Base-by-base conservation (phyloP, 805 yeast genomes). In the Pichia paraexigua region DNA sequence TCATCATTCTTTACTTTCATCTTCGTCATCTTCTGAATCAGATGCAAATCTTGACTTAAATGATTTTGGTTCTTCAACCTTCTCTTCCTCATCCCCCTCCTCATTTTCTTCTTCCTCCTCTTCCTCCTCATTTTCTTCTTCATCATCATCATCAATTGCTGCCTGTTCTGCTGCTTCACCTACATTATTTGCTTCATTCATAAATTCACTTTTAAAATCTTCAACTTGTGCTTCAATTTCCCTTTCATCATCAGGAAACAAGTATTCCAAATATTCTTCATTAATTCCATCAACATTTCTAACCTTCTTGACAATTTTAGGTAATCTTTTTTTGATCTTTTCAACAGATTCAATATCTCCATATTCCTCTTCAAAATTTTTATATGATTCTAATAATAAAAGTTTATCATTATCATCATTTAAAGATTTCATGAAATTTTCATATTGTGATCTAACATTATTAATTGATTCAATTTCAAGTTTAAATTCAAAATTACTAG, bases 161-260 rank as follows among this genome's bases (percentile, higher is more conserved):
- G 39, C 40, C 12, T 52, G 55, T n/a, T 48, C 45, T n/a, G 52
- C 41, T 5, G 2, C 17, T 2, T 17, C 7, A 15, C 8, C 2
- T 30, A 45, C 53, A 15, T 49, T 51, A 22, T 55, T 53, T 41
- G 51, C 18, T 43, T 56, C 48, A 13, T 41, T 25, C 15, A 46
- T 12, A 45, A 55, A 55, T 2, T 40, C 48, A 9, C 25, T 18
- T 13, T 48, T 53, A 18, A 55, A 55, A 8, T 44, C 48, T 10
- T 51, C 56, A 21, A 57, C 48, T 25, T 57, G 57, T 30, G 49
- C 46, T 28, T 57, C 51, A 35, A 56, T 50, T 45, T 56, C 62
- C 32, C 56, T 56, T 45, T 70, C 74, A 56, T 82, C 87, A 44
- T 83, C 87, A 1, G 91, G 87, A 59, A 85, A 88, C 5, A 77